Evolutionary conservation across 768 basidiomycete species (phyloP).

Genomic region (Paxillus ammoniavirescens): DNA sequence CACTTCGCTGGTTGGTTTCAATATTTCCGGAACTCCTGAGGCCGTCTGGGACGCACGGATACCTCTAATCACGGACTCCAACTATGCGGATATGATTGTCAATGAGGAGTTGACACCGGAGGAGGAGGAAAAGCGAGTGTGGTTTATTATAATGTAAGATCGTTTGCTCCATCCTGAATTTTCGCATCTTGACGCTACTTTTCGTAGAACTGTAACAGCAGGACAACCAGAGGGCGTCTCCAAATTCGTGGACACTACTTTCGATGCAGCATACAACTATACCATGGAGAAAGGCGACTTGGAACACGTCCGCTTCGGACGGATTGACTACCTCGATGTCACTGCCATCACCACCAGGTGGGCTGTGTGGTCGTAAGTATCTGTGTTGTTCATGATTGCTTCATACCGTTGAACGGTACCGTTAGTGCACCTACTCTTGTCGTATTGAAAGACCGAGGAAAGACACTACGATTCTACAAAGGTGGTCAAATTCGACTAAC

Average conservation of each 20-base stretch:
- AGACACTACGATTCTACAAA: constrained; percentile 78
- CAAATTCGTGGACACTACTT: constrained; percentile 65
- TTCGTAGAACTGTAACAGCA: constrained; percentile 54
- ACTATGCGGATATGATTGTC: constrained; percentile 68
- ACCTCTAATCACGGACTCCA: constrained; percentile 79
- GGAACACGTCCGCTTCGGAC: constrained; percentile 74
- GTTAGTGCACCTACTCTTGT: constrained; percentile 75
- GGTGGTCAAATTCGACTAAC: constrained; percentile 60
- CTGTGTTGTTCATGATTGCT: background rate
- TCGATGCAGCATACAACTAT: constrained; percentile 72
- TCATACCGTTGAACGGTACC: background rate
- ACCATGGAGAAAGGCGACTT: constrained; percentile 58
- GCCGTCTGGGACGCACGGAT: constrained; percentile 69
- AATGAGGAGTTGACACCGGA: constrained; percentile 65
- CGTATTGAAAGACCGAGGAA: constrained; percentile 66
- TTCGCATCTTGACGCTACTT: background rate
- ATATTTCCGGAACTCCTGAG: constrained; percentile 54
- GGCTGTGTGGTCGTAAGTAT: constrained; percentile 76
- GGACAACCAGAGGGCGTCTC: constrained; percentile 65
- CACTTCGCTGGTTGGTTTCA: constrained; percentile 62
- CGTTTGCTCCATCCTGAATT: background rate
- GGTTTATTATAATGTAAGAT: constrained; percentile 77
- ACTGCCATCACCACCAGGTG: constrained; percentile 83
- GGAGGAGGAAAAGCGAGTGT: constrained; percentile 66
- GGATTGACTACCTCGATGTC: constrained; percentile 86